Evolutionary conservation across 495 filamentous ascomycete species (phyloP).

Genomic region (Neurospora africana): DNA sequence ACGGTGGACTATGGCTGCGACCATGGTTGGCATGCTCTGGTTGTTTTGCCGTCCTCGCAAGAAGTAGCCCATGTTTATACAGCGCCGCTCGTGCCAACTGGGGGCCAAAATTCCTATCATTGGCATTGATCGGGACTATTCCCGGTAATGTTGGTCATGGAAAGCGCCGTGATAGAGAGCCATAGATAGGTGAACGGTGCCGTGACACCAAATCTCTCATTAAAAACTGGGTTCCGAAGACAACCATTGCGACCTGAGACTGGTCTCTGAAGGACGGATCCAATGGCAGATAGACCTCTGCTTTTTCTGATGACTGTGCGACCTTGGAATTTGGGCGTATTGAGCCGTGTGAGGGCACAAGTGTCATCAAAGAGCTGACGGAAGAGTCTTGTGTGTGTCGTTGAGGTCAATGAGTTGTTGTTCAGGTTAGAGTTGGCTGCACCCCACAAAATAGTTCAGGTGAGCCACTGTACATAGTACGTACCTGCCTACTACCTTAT

Average conservation of each 20-base stretch:
- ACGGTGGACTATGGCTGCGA: background rate
- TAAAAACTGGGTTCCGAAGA: background rate
- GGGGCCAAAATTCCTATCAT: background rate
- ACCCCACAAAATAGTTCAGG: background rate
- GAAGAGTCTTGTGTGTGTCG: background rate
- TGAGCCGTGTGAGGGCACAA: background rate
- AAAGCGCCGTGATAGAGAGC: background rate
- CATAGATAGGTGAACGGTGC: background rate
- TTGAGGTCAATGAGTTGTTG: background rate
- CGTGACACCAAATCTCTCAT: background rate
- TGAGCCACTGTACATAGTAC: background rate
- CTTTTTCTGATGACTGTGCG: background rate
- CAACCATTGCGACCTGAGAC: background rate
- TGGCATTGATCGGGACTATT: background rate
- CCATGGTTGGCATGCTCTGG: background rate
- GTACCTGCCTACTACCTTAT: background rate
- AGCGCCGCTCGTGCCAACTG: background rate
- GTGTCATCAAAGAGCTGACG: background rate
- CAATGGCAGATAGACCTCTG: background rate
- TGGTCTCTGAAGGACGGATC: background rate
- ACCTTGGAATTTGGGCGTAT: background rate
- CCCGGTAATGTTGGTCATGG: background rate
- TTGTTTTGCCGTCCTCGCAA: background rate
- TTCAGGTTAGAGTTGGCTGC: background rate
- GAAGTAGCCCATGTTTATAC: background rate